These are phyloP conservation scores for Trypanosoma congolense DNA, from an alignment of 208 protist genomes.

Conservation along the genomic window DNA sequence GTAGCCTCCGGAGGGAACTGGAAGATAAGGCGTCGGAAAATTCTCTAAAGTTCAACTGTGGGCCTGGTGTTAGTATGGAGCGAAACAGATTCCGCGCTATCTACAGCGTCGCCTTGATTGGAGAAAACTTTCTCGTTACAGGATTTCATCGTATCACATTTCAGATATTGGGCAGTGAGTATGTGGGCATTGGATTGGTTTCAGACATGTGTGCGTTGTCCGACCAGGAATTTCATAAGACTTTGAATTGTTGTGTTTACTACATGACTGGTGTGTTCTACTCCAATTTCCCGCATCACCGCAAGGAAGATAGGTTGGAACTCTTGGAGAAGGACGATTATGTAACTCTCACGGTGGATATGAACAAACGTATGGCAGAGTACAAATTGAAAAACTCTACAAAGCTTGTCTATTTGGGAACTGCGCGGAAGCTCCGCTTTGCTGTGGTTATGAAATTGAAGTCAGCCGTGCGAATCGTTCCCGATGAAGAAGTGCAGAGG, in stretches of 20 bases:
- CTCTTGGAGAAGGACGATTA: conserved; percentile 66
- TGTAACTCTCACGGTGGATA: conserved; percentile 72
- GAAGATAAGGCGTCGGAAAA: conserved; percentile 25
- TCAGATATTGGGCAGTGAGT: conserved; percentile 67
- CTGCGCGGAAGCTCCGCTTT: conserved; percentile 67
- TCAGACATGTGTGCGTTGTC: conserved; percentile 70
- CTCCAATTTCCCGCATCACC: conserved; percentile 84
- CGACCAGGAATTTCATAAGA: conserved; percentile 88
- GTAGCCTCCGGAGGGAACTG: conserved; percentile 44
- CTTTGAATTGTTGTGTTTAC: conserved; percentile 82
- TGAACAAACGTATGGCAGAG: conserved; percentile 78
- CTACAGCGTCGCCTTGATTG: conserved; percentile 77
- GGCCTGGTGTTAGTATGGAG: conserved; percentile 73
- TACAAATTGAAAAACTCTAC: conserved; percentile 66
- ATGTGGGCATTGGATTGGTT: conserved; percentile 86
- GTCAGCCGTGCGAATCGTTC: conserved; percentile 72
- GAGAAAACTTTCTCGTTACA: conserved; percentile 67
- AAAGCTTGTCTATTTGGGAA: conserved; percentile 75
- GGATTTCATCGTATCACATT: conserved; percentile 81
- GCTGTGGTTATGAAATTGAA: conserved; percentile 78
- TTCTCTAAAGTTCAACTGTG: conserved; percentile 36
- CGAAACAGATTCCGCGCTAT: conserved; percentile 73
- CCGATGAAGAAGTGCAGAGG: conserved; percentile 38
- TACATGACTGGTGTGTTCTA: conserved; percentile 92
- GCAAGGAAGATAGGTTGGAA: conserved; percentile 84